Evolutionary conservation across 2,329 filamentous ascomycete species (phyloP).

Genomic region (Colletotrichum shisoi): DNA sequence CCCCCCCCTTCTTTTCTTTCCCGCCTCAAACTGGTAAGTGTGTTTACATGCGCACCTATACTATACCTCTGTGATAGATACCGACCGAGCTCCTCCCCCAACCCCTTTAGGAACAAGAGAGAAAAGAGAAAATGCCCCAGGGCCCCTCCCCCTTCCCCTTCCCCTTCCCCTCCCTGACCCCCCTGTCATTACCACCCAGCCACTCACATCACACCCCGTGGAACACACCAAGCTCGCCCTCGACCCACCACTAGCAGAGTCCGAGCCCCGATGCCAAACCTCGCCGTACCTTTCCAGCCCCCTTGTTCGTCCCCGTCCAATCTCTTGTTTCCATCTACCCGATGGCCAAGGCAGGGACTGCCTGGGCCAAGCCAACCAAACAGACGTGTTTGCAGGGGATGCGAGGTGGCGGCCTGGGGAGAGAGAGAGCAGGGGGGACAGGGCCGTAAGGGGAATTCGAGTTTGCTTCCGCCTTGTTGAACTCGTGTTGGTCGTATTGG

Average conservation of each 20-base stretch:
- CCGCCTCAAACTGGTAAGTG: not conserved
- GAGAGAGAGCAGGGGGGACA: not conserved
- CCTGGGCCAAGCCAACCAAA: slow-evolving; percentile 23
- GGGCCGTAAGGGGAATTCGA: slow-evolving; percentile 8
- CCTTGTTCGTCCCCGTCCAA: slow-evolving; percentile 1
- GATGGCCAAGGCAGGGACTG: slow-evolving; percentile 9
- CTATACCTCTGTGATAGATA: not conserved
- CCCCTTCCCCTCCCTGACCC: too few species aligned
- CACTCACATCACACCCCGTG: not conserved
- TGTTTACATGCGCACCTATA: not conserved
- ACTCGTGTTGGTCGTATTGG: too few species aligned
- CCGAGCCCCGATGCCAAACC: not conserved
- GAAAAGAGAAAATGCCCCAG: slow-evolving; percentile 15
- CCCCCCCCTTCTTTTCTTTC: not conserved
- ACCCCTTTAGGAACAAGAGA: not conserved
- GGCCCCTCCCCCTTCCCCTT: too few species aligned
- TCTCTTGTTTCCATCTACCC: slow-evolving; percentile 18
- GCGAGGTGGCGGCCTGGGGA: not conserved
- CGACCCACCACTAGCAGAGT: not conserved
- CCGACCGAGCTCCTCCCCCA: not conserved
- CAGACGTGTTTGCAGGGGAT: slow-evolving; percentile 13
- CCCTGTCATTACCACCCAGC: not conserved
- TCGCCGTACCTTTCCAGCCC: too few species aligned
- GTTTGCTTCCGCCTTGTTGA: slow-evolving; percentile 1
- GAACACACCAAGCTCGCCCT: not conserved